Conservation (phyloP, 306 rosid species). For the Rosa persica region DNA sequence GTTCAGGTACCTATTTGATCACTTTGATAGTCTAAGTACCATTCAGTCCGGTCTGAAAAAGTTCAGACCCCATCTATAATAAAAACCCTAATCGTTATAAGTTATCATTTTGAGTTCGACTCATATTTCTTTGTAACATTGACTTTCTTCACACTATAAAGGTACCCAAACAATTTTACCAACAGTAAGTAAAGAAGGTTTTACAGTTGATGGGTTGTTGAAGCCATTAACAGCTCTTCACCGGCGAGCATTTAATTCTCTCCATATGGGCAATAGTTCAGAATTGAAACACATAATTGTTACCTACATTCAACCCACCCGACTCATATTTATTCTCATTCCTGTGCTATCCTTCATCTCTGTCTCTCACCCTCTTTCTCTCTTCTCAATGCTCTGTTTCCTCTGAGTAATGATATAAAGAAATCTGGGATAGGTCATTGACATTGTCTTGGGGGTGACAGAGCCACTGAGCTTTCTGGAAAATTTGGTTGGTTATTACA, state of each 20-base stretch:
- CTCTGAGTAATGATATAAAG: not conserved
- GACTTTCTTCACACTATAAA: too few species aligned
- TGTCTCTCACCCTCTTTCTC: constrained; percentile 1
- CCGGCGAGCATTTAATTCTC: constrained; percentile 44
- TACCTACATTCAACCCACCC: constrained; percentile 28
- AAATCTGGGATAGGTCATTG: not conserved
- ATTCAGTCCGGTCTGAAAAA: too few species aligned
- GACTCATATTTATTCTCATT: constrained; percentile 1
- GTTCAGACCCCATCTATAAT: too few species aligned
- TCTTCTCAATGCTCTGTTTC: not conserved
- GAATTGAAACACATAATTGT: constrained; percentile 12
- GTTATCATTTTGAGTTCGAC: too few species aligned
- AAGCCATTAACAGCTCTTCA: constrained; percentile 37
- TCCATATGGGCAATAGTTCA: not conserved
- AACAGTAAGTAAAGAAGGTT: too few species aligned
- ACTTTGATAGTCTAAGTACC: too few species aligned
- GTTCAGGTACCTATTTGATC: too few species aligned
- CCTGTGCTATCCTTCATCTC: not conserved
- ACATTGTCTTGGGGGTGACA: not conserved
- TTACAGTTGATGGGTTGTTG: constrained; percentile 33
- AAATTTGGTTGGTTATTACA: not conserved
- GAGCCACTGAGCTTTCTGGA: not conserved
- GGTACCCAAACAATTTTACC: too few species aligned
- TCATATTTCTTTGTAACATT: too few species aligned
- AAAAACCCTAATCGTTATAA: too few species aligned